A percentile compares a stretch with the other conserved stretches of the same genome.
These are phyloP conservation scores for Ochromonas danica DNA, from an alignment of 108 stramenopile species.

Conservation along the genomic window DNA sequence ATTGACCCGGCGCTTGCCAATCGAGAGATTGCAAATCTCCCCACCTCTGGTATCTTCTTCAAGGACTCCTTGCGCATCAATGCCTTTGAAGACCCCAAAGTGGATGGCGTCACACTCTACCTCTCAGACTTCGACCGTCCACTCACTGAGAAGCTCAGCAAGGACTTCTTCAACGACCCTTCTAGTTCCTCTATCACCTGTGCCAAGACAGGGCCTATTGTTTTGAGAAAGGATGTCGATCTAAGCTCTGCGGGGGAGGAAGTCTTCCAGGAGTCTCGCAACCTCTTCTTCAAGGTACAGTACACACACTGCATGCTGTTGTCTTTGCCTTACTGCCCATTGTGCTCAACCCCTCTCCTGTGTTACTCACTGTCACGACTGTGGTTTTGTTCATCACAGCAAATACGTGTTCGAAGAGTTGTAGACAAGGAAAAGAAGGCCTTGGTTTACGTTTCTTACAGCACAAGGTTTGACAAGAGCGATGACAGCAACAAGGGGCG, in stretches of 20 bases:
- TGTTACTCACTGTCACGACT: slow-evolving; percentile 65
- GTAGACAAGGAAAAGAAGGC: slow-evolving; percentile 76
- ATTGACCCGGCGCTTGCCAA: no score
- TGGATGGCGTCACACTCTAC: slow-evolving; percentile 71
- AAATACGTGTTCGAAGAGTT: slow-evolving; percentile 73
- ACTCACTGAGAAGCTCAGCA: slow-evolving; percentile 68
- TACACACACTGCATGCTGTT: not conserved
- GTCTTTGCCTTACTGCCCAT: slow-evolving; percentile 47
- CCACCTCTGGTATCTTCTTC: slow-evolving; percentile 77
- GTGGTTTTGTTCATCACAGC: slow-evolving; percentile 38
- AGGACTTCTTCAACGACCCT: slow-evolving; percentile 75
- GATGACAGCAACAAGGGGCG: slow-evolving; percentile 77
- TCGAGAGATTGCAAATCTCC: slow-evolving; percentile 59
- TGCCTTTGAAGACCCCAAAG: slow-evolving; percentile 79
- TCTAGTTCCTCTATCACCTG: slow-evolving; percentile 73
- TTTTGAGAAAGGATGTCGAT: slow-evolving; percentile 65
- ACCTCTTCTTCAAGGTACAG: not conserved
- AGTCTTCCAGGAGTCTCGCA: not conserved
- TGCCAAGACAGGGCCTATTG: slow-evolving; percentile 63
- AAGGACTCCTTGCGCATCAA: slow-evolving; percentile 52
- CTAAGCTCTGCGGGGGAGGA: slow-evolving; percentile 68
- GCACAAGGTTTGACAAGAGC: slow-evolving; percentile 79
- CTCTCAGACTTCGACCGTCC: slow-evolving; percentile 85
- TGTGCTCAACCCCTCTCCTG: slow-evolving; percentile 71
- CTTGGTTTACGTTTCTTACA: slow-evolving; percentile 78